A percentile compares a stretch with the other conserved stretches of the same genome.
Evolutionary conservation across 106 monocot genomes (phyloP).

Genomic region (Dioscorea alata): DNA sequence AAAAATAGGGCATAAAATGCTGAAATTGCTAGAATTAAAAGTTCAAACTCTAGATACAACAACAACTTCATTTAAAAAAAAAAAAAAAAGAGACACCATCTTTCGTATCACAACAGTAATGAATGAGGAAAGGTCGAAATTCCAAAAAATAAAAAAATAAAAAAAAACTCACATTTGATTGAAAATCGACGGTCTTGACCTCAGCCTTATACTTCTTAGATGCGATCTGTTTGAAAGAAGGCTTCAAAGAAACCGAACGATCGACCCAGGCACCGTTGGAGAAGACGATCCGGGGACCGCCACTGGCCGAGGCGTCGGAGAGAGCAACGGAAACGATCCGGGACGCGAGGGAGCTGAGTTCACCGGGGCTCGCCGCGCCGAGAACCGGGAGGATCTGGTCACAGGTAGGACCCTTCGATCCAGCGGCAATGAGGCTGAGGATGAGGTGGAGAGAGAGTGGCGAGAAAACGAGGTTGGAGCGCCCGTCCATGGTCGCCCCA

Average conservation of each 20-base stretch:
- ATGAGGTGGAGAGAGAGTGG: constrained; percentile 48
- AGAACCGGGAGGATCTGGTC: constrained; percentile 38
- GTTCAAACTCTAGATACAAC: too few relatives aligned
- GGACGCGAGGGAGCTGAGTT: constrained; percentile 41
- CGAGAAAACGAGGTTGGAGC: constrained; percentile 51
- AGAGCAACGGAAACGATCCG: constrained; percentile 43
- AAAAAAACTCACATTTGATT: constrained; percentile 38
- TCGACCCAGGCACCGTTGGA: constrained; percentile 72
- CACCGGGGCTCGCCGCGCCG: constrained; percentile 9
- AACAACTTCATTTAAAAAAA: too few relatives aligned
- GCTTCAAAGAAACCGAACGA: constrained; percentile 28
- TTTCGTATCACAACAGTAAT: background rate
- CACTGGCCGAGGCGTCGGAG: constrained; percentile 44
- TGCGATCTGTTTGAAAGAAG: constrained; percentile 33
- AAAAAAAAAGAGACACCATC: too few relatives aligned
- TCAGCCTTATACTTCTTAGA: constrained; percentile 36
- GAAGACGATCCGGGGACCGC: constrained; percentile 51
- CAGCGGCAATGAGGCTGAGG: constrained; percentile 49
- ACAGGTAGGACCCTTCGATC: constrained; percentile 40
- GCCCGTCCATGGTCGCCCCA: background rate
- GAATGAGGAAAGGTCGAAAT: background rate
- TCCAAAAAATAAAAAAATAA: background rate
- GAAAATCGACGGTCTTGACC: constrained; percentile 58
- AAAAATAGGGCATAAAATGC: too few relatives aligned
- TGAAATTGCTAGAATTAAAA: too few relatives aligned